A percentile compares a stretch with the other conserved stretches of the same genome.
phyloP scores from a whole-genome alignment of 768 basidiomycete species.

The Candolleomyces aberdarensis region DNA sequence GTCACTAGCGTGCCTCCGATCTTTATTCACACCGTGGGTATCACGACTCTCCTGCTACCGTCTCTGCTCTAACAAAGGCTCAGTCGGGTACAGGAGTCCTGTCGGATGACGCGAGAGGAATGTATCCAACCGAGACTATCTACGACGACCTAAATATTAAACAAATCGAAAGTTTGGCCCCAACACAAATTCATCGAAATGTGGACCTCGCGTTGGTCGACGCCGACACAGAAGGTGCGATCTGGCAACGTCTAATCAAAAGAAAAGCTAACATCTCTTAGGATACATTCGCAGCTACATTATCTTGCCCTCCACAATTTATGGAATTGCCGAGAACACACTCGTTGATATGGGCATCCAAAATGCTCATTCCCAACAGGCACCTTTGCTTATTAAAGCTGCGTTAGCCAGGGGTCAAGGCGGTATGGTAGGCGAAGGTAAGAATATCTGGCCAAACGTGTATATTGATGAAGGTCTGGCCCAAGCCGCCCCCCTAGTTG shows the following conservation, averaged over 20 bases:
- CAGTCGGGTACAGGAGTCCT: slow-evolving; percentile 35
- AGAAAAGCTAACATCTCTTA: not conserved
- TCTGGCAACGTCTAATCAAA: not conserved
- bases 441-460: slow-evolving; percentile 58
- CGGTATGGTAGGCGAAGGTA: slow-evolving; percentile 54
- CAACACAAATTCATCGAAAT: slow-evolving; percentile 44
- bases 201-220: slow-evolving; percentile 45
- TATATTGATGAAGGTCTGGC: slow-evolving; percentile 50
- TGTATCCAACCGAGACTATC: slow-evolving; percentile 29
- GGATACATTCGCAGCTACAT: slow-evolving; percentile 53
- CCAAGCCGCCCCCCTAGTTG: not conserved
- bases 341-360: slow-evolving; percentile 51
- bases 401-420: slow-evolving; percentile 45
- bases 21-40: slow-evolving; percentile 61
- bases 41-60: not conserved
- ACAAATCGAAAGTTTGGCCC: slow-evolving; percentile 43
- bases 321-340: slow-evolving; percentile 45
- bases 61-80: not conserved
- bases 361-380: slow-evolving; percentile 50
- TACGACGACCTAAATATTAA: slow-evolving; percentile 49
- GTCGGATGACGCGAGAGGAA: slow-evolving; percentile 43
- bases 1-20: slow-evolving; percentile 40
- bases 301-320: slow-evolving; percentile 56
- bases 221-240: slow-evolving; percentile 47
- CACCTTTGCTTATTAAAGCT: slow-evolving; percentile 45